Base-by-base conservation (phyloP, 202 grass and related monocot species). In the Cymbopogon flexuosus region DNA sequence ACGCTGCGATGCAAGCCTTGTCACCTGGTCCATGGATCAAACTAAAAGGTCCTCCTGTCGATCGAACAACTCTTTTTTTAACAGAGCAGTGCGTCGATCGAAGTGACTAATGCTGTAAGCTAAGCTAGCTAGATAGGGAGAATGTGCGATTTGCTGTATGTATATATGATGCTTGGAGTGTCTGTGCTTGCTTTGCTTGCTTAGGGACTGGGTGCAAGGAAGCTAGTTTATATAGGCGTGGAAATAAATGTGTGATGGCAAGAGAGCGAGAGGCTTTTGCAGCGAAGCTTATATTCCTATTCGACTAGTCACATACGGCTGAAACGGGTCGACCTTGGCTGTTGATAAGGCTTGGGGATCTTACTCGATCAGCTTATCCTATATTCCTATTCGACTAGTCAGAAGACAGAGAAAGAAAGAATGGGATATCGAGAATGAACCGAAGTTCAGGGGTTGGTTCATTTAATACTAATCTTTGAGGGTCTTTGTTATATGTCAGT, bases 321-420 rank as follows among this genome's bases (percentile, higher is more conserved):
- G n/a, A n/a, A n/a, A n/a, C n/a, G n/a, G n/a, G n/a, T n/a, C n/a
- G n/a, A 47, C 16, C 66, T 24, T 80, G 62, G 54, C 21, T 46
- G 6, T 64, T 11, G 87, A 84, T 88, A 88, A 72, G 86, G 81
- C 76, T 31, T 56, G 18, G 52, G 73, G 62, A 37, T 49, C 46
- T 49, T 49, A 5, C 46, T 49, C 41, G 9, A 41, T 77, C 75
- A 46, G 24, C 39, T 1, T 41, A 68, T 31, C 73, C 76, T 65
- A 84, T 52, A 52, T 52, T 88, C 81, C 43, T 81, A 88, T 81
- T 84, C 57, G n/a, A 52, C 56, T 81, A 85, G 71, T 85, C 87
- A 85, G 65, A 81, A 65, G 69, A 88, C 23, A 73, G 56, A 84
- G 81, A 66, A 21, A 10, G 46, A 67, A 60, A 79, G 19, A 35